Conservation (phyloP, 164 flowering plant genomes). For the Euptelea pleiosperma region DNA sequence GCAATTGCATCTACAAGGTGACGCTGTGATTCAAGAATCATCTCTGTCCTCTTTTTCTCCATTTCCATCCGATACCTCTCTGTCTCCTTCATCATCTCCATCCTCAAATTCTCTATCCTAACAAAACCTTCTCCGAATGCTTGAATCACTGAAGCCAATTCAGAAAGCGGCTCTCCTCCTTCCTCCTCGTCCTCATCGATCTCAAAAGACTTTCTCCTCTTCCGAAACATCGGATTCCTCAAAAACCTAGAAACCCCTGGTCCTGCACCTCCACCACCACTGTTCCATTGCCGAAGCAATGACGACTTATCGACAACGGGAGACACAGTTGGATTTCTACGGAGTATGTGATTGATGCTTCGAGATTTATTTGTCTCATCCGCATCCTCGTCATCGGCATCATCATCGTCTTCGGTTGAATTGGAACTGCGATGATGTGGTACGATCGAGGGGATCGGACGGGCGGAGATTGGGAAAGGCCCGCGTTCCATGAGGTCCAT, state of each 20-base stretch:
- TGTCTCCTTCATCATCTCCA: conserved; percentile 73
- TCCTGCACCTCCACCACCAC: background rate
- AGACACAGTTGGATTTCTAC: conserved; percentile 22
- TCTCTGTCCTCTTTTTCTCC: conserved; percentile 65
- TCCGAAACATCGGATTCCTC: conserved; percentile 26
- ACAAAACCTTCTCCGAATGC: conserved; percentile 59
- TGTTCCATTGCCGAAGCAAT: background rate
- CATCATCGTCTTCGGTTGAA: conserved; percentile 21
- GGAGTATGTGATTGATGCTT: conserved; percentile 44
- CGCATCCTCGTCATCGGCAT: conserved; percentile 21
- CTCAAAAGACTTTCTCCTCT: conserved; percentile 15
- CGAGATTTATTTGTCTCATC: conserved; percentile 30
- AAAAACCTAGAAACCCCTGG: conserved; percentile 13
- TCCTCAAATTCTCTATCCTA: conserved; percentile 67
- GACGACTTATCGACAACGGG: conserved; percentile 2
- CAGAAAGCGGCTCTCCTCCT: conserved; percentile 23
- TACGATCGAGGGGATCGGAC: conserved; percentile 30
- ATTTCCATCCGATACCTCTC: conserved; percentile 72
- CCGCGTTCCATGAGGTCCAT: conserved; percentile 76
- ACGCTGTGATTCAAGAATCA: conserved; percentile 64
- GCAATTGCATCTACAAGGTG: conserved; percentile 51
- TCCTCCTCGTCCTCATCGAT: conserved; percentile 10
- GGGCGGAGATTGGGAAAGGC: conserved; percentile 39
- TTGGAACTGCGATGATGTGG: background rate
- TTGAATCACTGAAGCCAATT: conserved; percentile 57